Evolutionary conservation across 805 yeast genomes (phyloP).

Genomic region (Candida sonorensis): DNA sequence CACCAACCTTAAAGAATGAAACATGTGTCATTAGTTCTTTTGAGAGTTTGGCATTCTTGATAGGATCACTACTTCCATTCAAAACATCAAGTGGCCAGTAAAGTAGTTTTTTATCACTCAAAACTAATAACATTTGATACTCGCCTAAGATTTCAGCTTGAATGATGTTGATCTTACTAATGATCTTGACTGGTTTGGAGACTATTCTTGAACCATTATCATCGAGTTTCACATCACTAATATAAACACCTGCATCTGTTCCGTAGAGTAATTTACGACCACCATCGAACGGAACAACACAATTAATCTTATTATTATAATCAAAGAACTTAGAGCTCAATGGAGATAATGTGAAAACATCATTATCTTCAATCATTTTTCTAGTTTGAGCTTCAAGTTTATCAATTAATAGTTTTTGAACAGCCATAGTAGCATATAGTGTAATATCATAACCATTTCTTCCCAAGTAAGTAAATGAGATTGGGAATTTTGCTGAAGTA

Average conservation of each 20-base stretch:
- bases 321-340: conserved; percentile 72
- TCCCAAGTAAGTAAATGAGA: conserved; percentile 48
- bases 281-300: conserved; percentile 92
- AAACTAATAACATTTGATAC: conserved; percentile 71
- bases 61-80: conserved; percentile 37
- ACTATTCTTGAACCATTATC: conserved; percentile 47
- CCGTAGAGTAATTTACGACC: conserved; percentile 88
- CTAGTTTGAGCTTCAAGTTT: conserved; percentile 76
- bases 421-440: conserved; percentile 48
- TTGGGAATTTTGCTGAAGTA: conserved; percentile 33
- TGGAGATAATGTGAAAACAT: conserved; percentile 72
- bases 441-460: conserved; percentile 48
- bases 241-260: conserved; percentile 85
- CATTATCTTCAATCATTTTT: conserved; percentile 62
- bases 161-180: conserved; percentile 68
- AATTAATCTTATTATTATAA: conserved; percentile 69
- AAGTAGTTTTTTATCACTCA: conserved; percentile 75
- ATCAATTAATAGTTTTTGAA: conserved; percentile 74
- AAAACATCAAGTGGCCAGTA: conserved; percentile 73
- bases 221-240: conserved; percentile 57
- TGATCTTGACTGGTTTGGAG: conserved; percentile 68
- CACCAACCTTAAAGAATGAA: conserved; percentile 85
- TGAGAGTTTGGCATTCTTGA: conserved; percentile 53
- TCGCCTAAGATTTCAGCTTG: conserved; percentile 92
- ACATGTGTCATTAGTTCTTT: conserved; percentile 84